Evolutionary conservation across 2,329 filamentous ascomycete species (phyloP).

Genomic region (Trichoderma atroviride): DNA sequence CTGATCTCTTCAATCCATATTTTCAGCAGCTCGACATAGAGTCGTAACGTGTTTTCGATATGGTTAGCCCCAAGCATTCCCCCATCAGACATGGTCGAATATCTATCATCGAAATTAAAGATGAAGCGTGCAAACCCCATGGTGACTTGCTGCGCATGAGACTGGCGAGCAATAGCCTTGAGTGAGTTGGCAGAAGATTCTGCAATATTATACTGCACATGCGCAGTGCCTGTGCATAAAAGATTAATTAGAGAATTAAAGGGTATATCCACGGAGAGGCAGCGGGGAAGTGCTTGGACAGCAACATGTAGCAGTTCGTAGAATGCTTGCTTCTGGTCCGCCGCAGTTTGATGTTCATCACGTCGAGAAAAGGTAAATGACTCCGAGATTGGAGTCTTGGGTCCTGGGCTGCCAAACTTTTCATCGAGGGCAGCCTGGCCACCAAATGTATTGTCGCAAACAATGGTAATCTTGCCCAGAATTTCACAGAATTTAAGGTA

Average conservation of each 20-base stretch:
- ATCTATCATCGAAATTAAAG: slow-evolving; percentile 96
- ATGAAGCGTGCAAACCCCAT: slow-evolving; percentile 97
- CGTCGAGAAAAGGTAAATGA: slow-evolving; percentile 87
- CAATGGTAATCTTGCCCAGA: slow-evolving; percentile 89
- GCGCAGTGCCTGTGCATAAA: slow-evolving; percentile 92
- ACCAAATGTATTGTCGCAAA: slow-evolving; percentile 96
- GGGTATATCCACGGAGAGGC: slow-evolving; percentile 84
- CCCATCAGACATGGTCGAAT: slow-evolving; percentile 96
- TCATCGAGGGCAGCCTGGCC: slow-evolving; percentile 94
- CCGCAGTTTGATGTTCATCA: slow-evolving; percentile 71
- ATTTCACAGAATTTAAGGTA: slow-evolving; percentile 94
- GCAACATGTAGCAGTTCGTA: slow-evolving; percentile 95
- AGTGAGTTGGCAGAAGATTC: slow-evolving; percentile 88
- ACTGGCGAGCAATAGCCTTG: slow-evolving; percentile 92
- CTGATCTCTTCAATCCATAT: slow-evolving; percentile 99
- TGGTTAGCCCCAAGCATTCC: slow-evolving; percentile 93
- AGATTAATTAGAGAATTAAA: slow-evolving; percentile 94
- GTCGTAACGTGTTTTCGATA: slow-evolving; percentile 87
- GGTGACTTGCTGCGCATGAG: slow-evolving; percentile 90
- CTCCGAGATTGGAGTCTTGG: slow-evolving; percentile 93
- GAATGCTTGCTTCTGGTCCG: slow-evolving; percentile 89
- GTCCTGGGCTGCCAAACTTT: slow-evolving; percentile 83
- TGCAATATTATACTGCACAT: slow-evolving; percentile 90
- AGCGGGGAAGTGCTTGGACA: slow-evolving; percentile 92
- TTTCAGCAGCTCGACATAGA: slow-evolving; percentile 90